A percentile compares a stretch with the other conserved stretches of the same genome.
Conservation (phyloP, 495 filamentous ascomycete genomes). For the Neurospora discreta region DNA sequence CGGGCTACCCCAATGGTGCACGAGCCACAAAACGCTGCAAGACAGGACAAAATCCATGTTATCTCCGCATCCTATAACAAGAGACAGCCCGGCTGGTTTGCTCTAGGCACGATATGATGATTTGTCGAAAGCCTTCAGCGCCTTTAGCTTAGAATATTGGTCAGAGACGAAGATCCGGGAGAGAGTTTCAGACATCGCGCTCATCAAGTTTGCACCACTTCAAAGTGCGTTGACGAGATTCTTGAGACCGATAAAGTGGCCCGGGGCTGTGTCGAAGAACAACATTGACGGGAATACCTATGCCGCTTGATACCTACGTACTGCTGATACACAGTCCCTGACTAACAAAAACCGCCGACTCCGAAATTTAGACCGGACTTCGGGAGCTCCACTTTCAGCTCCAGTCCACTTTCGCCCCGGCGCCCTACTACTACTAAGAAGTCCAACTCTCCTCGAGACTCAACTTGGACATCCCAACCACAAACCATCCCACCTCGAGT, state of each 20-base stretch:
- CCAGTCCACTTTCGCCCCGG: slow-evolving; percentile 1
- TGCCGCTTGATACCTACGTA: background rate
- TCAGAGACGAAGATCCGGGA: background rate
- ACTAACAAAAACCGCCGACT: background rate
- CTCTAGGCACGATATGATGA: background rate
- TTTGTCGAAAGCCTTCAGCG: background rate
- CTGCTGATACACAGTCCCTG: background rate
- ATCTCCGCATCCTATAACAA: slow-evolving; percentile 5
- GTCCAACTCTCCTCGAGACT: background rate
- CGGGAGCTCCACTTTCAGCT: background rate
- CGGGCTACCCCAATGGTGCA: background rate
- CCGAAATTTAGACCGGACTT: background rate
- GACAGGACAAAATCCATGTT: background rate
- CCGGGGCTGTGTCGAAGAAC: background rate
- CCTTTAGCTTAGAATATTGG: background rate
- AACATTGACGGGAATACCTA: background rate
- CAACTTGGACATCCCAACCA: background rate
- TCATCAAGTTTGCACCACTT: background rate
- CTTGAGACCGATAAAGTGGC: background rate
- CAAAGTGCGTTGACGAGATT: background rate
- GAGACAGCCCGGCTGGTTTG: background rate
- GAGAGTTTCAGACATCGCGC: background rate
- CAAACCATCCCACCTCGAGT: slow-evolving; percentile 6
- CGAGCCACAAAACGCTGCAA: background rate
- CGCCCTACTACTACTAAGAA: background rate